Base-by-base conservation (phyloP, 2,329 filamentous ascomycete genomes). In the Colletotrichum shisoi region DNA sequence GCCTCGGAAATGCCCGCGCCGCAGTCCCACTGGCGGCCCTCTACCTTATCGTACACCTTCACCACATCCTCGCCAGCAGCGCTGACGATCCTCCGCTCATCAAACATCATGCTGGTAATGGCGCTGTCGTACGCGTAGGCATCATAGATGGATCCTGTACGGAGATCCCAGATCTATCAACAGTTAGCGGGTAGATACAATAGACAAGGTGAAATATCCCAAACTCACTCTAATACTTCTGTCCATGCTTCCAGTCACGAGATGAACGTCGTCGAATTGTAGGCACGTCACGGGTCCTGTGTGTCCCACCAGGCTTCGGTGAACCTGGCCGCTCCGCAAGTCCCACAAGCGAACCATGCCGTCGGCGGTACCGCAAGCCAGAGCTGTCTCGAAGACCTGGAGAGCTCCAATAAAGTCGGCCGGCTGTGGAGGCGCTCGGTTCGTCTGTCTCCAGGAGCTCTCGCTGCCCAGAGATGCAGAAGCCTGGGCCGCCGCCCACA, bases 291-390 rank as follows among this genome's bases (percentile, higher is more conserved):
- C 93, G 0, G 95, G 91, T 0, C 93, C 94, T 0, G 95, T 99
- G 75, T 99, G 95, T 3, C 95, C 95, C 11, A 99, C 94, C 6
- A 99, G 83, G 78, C 93, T 97, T 64, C 95, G 87, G 79, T 97
- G 94, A n/a, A 99, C 95, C 79, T 97, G 94, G 2, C 95, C 95
- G 76, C 93, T 97, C 71, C 95, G 87, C 73, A 99, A 81, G 88
- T 99, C 95, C 95, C 95, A 99, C 40, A 99, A 81, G 66, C 95
- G 85, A 46, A 99, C 94, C 92, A 98, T 96, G 48, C 95, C 95
- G 75, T 99, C 95, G 0, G 95, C 95, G 13, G 95, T 99, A 72
- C 95, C 95, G 76, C 95, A 98, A 11, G 95, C 95, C 69, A 99
- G 84, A 13, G 95, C 95, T 15, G 94, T 92, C 77, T 99, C 94